These are phyloP conservation scores for Aspergillus mulundensis DNA, from an alignment of 495 filamentous ascomycete genomes.

Conservation along the genomic window DNA sequence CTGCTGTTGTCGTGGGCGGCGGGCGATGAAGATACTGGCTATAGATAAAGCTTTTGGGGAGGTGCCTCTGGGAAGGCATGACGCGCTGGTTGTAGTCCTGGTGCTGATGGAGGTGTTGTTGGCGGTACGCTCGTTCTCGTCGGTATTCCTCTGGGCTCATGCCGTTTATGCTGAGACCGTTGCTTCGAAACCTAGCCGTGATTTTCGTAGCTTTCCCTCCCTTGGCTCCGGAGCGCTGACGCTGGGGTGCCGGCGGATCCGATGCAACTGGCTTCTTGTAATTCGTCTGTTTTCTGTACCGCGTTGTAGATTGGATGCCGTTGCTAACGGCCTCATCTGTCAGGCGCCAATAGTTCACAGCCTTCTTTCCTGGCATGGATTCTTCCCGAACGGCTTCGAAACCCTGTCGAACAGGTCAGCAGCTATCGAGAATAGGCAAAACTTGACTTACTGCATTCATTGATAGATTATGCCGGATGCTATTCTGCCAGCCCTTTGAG, in stretches of 20 bases:
- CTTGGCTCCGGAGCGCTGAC: conserved; percentile 53
- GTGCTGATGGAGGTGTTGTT: neutral
- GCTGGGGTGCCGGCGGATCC: conserved; percentile 41
- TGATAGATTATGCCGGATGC: conserved; percentile 92
- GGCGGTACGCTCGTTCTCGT: conserved; percentile 16
- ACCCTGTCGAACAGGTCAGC: conserved; percentile 43
- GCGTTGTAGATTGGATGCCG: conserved; percentile 70
- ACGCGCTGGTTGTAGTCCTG: conserved; percentile 7
- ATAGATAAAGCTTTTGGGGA: conserved; percentile 14
- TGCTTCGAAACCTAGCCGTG: conserved; percentile 24
- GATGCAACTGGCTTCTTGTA: conserved; percentile 43
- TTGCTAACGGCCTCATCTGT: conserved; percentile 55
- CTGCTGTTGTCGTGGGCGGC: conserved; percentile 7
- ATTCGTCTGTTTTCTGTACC: conserved; percentile 57
- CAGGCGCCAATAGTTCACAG: conserved; percentile 62
- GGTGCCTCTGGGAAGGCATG: conserved; percentile 14
- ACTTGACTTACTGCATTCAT: conserved; percentile 80
- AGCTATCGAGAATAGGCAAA: conserved; percentile 6
- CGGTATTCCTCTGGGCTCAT: conserved; percentile 20
- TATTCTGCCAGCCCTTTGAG: conserved; percentile 92
- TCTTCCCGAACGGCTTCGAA: conserved; percentile 57
- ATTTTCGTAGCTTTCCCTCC: conserved; percentile 50
- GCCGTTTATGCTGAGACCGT: conserved; percentile 1
- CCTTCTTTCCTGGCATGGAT: conserved; percentile 50
- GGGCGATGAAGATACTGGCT: conserved; percentile 12